These are phyloP conservation scores for Amanita rimosa DNA, from an alignment of 768 basidiomycete species.

Conservation along the genomic window DNA sequence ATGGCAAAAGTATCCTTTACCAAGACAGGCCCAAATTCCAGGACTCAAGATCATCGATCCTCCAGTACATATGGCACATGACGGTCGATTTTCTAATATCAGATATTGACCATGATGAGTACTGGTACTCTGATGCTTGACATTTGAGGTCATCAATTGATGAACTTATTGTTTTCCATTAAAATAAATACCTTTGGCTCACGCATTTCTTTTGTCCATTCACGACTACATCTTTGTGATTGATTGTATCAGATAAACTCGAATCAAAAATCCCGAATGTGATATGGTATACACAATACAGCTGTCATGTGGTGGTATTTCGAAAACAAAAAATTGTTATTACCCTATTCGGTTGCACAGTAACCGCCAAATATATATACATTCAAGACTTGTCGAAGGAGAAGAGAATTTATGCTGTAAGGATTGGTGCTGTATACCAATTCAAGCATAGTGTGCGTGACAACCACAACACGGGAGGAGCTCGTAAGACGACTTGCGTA, in stretches of 20 bases:
- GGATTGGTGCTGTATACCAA: not conserved
- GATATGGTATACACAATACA: not conserved
- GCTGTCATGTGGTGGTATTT: not conserved
- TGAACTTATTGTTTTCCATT: not conserved
- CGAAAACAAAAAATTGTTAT: not conserved
- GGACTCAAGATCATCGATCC: slow-evolving; percentile 24
- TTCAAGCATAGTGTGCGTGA: not conserved
- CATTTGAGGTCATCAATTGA: not conserved
- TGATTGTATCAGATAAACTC: not conserved
- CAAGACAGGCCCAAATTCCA: slow-evolving; percentile 24
- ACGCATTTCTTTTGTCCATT: not conserved
- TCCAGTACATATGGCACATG: slow-evolving; percentile 21
- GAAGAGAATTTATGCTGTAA: not conserved
- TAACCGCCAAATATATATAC: not conserved
- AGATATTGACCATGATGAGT: slow-evolving; percentile 5
- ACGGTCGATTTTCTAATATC: slow-evolving; percentile 24
- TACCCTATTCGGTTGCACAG: not conserved
- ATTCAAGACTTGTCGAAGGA: not conserved
- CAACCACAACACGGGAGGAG: not conserved
- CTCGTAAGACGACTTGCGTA: not conserved
- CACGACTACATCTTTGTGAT: not conserved
- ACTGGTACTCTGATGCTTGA: not conserved
- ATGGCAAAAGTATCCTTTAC: slow-evolving; percentile 29
- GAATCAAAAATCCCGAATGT: not conserved
- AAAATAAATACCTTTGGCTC: not conserved